Base-by-base conservation (phyloP, 495 filamentous ascomycete species). In the Aspergillus ellipticus region DNA sequence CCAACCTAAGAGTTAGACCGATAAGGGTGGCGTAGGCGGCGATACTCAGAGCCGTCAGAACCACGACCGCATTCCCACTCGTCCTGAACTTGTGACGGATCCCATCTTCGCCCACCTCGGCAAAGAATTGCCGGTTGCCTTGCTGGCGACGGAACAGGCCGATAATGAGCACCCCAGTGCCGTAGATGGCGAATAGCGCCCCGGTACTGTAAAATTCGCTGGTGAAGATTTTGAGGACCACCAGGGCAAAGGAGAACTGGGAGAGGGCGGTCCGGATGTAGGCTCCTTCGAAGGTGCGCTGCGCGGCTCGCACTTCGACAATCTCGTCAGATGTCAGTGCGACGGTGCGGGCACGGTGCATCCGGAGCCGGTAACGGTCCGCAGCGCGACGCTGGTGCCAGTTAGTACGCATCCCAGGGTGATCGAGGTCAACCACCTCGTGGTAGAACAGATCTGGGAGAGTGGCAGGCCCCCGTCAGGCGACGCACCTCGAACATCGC, bases 161-260 rank as follows among this genome's bases (percentile, higher is more conserved):
- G 45, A 90, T 89, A 6, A 89, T 75, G 62, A 97, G 72, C 13
- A 98, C 82, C 13, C 89, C 89, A 16, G 88, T 85, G 0, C 95
- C 93, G 61, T 96, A 97, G 31, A 89, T 85, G 6, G 93, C 92
- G 65, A 96, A 96, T 17, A 97, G 79, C 2, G 92, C 92, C 16
- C 92, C 92, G 59, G 96, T 93, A 59, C 85, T 81, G 73, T 96
- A 97, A 80, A 97, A 96, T 64, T 96, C 91, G 42, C 83, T 79
- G 20, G 90, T 97, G 77, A 97, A 97, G 70, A 98, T 96, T 74
- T 93, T 95, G 49, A 98, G 83, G 8, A 98, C 88, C 55, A 98
- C 85, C 16, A 98, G 85, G 42, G 93, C 85, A 66, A 98, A 97
- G 49, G 86, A 90, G 80, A 97, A 97, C 69, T 97, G 92, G 3